Conservation (phyloP, 2,329 filamentous ascomycete genomes). For the Zalaria obscura region DNA sequence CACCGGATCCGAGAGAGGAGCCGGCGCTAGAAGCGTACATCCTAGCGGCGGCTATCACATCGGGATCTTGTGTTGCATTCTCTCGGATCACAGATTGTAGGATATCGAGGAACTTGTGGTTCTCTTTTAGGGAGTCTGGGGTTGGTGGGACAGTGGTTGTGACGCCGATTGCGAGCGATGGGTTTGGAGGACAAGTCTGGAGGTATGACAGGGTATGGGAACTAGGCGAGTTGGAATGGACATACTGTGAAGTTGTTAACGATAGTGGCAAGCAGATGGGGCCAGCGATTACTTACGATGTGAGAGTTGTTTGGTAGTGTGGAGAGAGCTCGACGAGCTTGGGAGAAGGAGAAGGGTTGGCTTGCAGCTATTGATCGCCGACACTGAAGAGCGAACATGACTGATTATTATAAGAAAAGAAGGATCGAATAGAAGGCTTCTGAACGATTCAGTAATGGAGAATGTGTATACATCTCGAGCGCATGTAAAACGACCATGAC, state of each 20-base stretch:
- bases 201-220: constrained; percentile 41
- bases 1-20: constrained; percentile 36
- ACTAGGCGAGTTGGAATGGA: constrained; percentile 28
- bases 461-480: too few relatives aligned
- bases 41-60: constrained; percentile 42
- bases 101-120: constrained; percentile 40
- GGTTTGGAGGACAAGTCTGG: constrained; percentile 37
- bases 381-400: background rate
- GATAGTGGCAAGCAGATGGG: background rate
- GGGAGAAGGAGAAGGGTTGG: constrained; percentile 1
- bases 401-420: background rate
- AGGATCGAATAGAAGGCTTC: too few relatives aligned
- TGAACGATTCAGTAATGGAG: too few relatives aligned
- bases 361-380: constrained; percentile 1
- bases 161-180: constrained; percentile 40
- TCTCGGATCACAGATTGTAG: constrained; percentile 41
- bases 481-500: too few relatives aligned
- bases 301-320: constrained; percentile 30
- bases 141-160: constrained; percentile 41
- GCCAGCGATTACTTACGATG: constrained; percentile 15
- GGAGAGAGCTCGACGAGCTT: constrained; percentile 16
- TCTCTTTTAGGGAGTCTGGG: constrained; percentile 40
- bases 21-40: constrained; percentile 46
- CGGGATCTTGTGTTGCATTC: constrained; percentile 41
- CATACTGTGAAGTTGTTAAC: constrained; percentile 25